These are phyloP conservation scores for Sequoia sempervirens DNA, from an alignment of 75 land plant genomes.

Conservation along the genomic window DNA sequence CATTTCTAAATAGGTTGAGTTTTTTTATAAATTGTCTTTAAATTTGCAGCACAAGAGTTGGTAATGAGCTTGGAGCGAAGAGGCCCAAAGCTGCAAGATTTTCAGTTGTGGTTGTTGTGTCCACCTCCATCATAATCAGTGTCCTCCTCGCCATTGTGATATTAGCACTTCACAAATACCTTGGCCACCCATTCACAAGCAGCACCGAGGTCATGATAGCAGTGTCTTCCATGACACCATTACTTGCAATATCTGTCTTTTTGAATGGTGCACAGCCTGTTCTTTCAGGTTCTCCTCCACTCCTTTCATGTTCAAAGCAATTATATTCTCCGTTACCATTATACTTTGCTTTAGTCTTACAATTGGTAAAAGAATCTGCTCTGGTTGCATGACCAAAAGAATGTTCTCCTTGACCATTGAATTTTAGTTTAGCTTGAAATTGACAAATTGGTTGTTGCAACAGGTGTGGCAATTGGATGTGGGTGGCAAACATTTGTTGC, in stretches of 20 bases:
- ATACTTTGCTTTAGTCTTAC: too few species aligned
- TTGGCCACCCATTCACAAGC: conserved; percentile 44
- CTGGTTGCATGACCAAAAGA: not conserved
- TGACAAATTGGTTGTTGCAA: not conserved
- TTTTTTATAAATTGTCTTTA: not conserved
- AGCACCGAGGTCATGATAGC: conserved; percentile 29
- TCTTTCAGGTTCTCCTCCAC: conserved; percentile 33
- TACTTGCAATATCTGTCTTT: conserved; percentile 35
- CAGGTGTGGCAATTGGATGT: conserved; percentile 58
- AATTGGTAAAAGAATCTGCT: too few species aligned
- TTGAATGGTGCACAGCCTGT: conserved; percentile 47
- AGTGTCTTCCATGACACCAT: conserved; percentile 36
- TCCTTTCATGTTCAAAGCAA: too few species aligned
- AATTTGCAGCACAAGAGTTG: conserved; percentile 50
- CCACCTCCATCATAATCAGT: conserved; percentile 25
- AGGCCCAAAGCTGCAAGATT: conserved; percentile 47
- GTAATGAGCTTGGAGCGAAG: conserved; percentile 68
- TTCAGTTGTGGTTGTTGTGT: conserved; percentile 36
- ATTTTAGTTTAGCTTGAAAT: not conserved
- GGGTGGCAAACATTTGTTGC: conserved; percentile 60
- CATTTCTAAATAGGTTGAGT: not conserved
- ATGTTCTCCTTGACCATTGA: too few species aligned
- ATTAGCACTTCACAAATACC: conserved; percentile 16
- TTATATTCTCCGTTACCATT: too few species aligned
- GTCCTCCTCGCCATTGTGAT: conserved; percentile 27